Conservation (phyloP, 2,329 filamentous ascomycete genomes). For the Hymenoscyphus infarciens region DNA sequence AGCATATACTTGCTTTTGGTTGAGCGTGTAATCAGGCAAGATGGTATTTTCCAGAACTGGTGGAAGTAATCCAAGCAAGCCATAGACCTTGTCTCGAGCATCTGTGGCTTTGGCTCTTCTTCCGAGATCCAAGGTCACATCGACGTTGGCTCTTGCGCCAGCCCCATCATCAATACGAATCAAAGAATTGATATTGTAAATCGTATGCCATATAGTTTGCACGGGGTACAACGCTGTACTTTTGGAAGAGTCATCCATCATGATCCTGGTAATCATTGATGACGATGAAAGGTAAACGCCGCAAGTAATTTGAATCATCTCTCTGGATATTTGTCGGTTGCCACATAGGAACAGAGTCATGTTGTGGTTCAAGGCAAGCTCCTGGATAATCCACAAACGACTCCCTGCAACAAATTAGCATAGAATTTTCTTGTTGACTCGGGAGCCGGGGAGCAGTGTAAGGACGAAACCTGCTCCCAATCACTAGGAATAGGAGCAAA, state of each 20-base stretch:
- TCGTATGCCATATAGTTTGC: background rate
- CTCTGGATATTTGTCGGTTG: slow-evolving; percentile 8
- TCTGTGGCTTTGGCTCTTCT: slow-evolving; percentile 20
- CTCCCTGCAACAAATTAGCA: background rate
- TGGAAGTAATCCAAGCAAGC: slow-evolving; percentile 22
- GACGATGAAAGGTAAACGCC: slow-evolving; percentile 4
- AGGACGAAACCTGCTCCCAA: too few species aligned
- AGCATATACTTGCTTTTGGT: slow-evolving; percentile 6
- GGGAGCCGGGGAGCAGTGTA: too few species aligned
- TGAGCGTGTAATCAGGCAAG: slow-evolving; percentile 8
- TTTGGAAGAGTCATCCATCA: background rate
- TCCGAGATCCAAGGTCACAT: slow-evolving; percentile 12
- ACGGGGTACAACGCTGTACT: too few species aligned
- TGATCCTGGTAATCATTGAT: slow-evolving; percentile 1
- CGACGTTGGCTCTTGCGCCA: background rate
- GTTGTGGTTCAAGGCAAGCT: slow-evolving; percentile 17
- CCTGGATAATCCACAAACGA: slow-evolving; percentile 19
- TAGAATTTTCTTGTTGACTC: background rate
- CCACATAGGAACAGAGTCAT: slow-evolving; percentile 17
- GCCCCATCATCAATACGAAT: background rate
- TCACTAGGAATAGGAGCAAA: too few species aligned
- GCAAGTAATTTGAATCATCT: slow-evolving; percentile 9
- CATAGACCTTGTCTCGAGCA: slow-evolving; percentile 27
- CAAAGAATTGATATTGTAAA: background rate
- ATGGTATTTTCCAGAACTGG: background rate